Base-by-base conservation (phyloP, 768 basidiomycete genomes). In the Kondoa malvinella region DNA sequence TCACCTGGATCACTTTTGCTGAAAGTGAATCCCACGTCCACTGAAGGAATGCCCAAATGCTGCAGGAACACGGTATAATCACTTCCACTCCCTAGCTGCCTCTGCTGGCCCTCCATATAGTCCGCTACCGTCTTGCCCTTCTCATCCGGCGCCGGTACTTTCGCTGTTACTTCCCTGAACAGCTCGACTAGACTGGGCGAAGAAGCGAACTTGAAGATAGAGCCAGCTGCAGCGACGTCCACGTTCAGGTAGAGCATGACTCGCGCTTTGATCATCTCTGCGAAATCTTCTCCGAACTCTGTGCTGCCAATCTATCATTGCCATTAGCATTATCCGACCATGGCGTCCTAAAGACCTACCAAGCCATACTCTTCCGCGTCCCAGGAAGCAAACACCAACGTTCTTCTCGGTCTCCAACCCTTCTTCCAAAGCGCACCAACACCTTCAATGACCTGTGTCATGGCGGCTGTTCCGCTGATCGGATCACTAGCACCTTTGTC, bases 31-130 rank as follows among this genome's bases (percentile, higher is more conserved):
- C 76, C 78, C 17, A 76, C 71, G 67, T 76, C 73, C 1, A 73
- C 66, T 8, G 72, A 69, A 59, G 83, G 77, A 65, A 87, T 82
- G 1, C 87, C 87, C 64, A 85, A 80, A 56, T 85, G 80, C 76
- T 96, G 89, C 73, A 97, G 78, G 79, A 96, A 95, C 12, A 89
- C 86, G 0, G 92, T 95, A 72, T 82, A 96, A 77, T 96, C 94
- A 64, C 86, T 87, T 27, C 77, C 71, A 12, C 65, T 72, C 56
- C 89, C 89, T n/a, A 91, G 78, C 17, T 87, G 82, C 0, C 56
- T 50, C 34, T 70, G 50, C 56, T 30, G 21, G 21, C 21, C 56
- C 25, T 66, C 56, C 14, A 57, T 4, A 33, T 63, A 63, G 56
- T 12, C 30, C 59, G 87, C 94, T 27, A 92, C 82, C 0, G 86